Evolutionary conservation across 2,329 filamentous ascomycete genomes (phyloP).

Genomic region (Cordyceps farinosa): DNA sequence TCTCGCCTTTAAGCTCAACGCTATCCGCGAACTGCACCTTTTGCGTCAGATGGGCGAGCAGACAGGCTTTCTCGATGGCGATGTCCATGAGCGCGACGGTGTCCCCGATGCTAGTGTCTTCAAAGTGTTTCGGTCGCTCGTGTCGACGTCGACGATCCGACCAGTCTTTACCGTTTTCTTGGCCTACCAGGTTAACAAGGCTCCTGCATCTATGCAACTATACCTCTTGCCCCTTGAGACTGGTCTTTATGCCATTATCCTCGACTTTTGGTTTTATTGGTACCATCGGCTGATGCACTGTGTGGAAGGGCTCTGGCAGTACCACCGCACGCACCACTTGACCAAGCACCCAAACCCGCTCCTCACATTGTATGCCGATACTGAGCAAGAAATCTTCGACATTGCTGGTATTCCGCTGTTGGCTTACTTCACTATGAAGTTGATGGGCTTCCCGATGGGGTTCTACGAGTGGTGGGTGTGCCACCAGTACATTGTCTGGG

Average conservation of each 20-base stretch:
- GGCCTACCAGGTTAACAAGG: conserved; percentile 22
- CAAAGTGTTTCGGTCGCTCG: conserved; percentile 25
- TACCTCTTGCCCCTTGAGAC: conserved; percentile 30
- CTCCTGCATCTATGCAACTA: conserved; percentile 23
- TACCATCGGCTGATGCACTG: conserved; percentile 40
- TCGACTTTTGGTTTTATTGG: conserved; percentile 30
- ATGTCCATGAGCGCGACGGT: conserved; percentile 32
- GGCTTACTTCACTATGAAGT: conserved; percentile 34
- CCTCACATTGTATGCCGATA: conserved; percentile 39
- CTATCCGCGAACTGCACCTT: conserved; percentile 28
- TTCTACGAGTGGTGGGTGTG: conserved; percentile 48
- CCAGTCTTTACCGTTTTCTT: conserved; percentile 26
- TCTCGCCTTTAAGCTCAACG: conserved; percentile 29
- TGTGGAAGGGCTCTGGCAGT: conserved; percentile 33
- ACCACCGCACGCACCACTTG: conserved; percentile 42
- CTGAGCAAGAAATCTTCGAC: conserved; percentile 41
- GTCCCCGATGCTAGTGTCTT: conserved; percentile 31
- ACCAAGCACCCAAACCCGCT: conserved; percentile 42
- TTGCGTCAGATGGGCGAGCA: conserved; percentile 30
- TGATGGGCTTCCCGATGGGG: conserved; percentile 38
- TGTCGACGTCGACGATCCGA: conserved; percentile 23
- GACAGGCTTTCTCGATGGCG: conserved; percentile 29
- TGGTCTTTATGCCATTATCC: conserved; percentile 33
- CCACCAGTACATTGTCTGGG: conserved; percentile 40
- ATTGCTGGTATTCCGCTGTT: conserved; percentile 39